Base-by-base conservation (phyloP, 371 early-diverging fungal genomes). In the Mortierella sp. region DNA sequence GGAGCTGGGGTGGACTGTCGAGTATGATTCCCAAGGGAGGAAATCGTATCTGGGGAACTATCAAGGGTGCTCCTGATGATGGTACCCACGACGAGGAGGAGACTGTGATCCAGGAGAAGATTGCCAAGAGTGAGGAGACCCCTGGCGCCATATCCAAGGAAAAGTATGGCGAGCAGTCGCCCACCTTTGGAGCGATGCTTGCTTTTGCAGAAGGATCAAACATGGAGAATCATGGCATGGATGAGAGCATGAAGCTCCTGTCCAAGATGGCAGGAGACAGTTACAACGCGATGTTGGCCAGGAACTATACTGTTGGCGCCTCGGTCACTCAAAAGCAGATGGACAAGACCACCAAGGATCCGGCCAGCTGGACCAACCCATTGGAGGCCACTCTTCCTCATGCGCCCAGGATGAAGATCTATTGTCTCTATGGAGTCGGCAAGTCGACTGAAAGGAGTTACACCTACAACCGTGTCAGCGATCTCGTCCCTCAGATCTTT, bases 21-120 rank as follows among this genome's bases (percentile, higher is more conserved):
- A 91, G 92, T 48, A 90, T 97, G 91, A 82, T 98, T 16, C 98
- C 97, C 69, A 97, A 96, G 83, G 99, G 99, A 54, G 97, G 97
- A 46, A 89, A 94, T 43, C 85, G 85, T 0, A 81, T 98, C 55
- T 98, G 98, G 98, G 97, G 98, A 24, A 88, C 89, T 26, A 64
- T 81, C 24, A 76, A 84, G 0, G 74, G 87, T 19, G 96, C 96
- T 21, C 95, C 96, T 8, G 96, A 96, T 75, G 93, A 94, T 80
- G 75, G 80, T 16, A 67, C 76, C 0, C 81, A 83, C 64, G 81
- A 77, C 55, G 82, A 79, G 40, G 77, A 77, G 61, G 82, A 80
- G 69, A 88, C 80, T 14, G 73, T 81, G 44, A 64, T 77, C n/a
- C 76, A 83, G 3, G 79, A 79, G 59, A 77, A 78, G 67, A 74